Base-by-base conservation (phyloP, 441 rosid genomes). In the Erodium chrysanthum region DNA sequence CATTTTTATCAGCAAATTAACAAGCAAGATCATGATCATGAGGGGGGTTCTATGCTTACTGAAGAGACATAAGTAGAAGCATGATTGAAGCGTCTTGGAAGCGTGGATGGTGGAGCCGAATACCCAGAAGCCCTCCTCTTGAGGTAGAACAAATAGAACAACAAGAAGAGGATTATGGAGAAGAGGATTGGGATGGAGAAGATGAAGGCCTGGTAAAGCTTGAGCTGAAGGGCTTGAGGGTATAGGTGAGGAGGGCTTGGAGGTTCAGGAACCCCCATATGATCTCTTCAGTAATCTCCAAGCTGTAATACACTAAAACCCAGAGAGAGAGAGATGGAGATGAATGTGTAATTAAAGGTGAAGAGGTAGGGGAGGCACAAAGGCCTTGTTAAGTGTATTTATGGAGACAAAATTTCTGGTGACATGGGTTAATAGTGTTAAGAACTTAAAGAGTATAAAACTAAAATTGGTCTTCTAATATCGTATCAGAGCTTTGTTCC, bases 131-230 rank as follows among this genome's bases (percentile, higher is more conserved):
- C 88, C 79, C 96, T 90, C 81, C 95, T 87, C 89, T 90, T 90
- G 68, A 93, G 92, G 74, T 90, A 93, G 77, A 93, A 93, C 80
- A 93, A 82, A 76, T 93, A 93, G 77, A 93, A 93, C 78, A 93
- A 73, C 4, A 93, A 79, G 68, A 89, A 83, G 62, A 90, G 96
- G 72, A 90, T 93, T 58, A 93, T 84, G 20, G 97, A 90, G 76
- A 93, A 93, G 29, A 93, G 90, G 33, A 93, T 83, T 2, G 98
- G 98, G 70, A 93, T 90, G 58, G 98, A 93, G 79, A 93, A 93
- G 69, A 93, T 93, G 84, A 93, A 93, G 66, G 97, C 97, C 72
- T 90, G 97, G 72, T 90, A 93, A 31, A 93, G 92, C 74, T 89
- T 93, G 14, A 93, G 86, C 77, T 93, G 97, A 77, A 93, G 78